Evolutionary conservation across 148 eudicot species (phyloP).

Genomic region (Arctostaphylos glauca): DNA sequence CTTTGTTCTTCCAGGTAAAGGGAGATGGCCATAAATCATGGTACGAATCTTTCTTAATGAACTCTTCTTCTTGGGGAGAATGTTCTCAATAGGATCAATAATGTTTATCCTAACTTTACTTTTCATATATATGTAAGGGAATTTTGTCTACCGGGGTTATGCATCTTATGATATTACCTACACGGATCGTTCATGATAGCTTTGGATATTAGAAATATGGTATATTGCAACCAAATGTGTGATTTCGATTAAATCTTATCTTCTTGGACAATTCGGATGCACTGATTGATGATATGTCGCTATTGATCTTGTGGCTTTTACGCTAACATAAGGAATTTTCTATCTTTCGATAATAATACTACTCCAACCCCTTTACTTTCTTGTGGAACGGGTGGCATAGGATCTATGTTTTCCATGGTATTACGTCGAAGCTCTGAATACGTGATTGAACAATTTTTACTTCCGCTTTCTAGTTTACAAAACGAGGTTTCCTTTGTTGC

Average conservation of each 20-base stretch:
- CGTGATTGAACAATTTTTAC: not conserved
- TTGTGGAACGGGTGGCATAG: too few species aligned
- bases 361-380: not conserved
- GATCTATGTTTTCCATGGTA: not conserved
- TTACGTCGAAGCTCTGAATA: not conserved
- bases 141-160: not conserved
- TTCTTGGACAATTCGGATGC: not conserved
- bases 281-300: not conserved
- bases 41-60: constrained; percentile 26
- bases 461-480: not conserved
- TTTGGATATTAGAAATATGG: not conserved
- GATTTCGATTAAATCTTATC: not conserved
- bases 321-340: not conserved
- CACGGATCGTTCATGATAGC: not conserved
- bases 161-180: not conserved
- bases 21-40: constrained; percentile 40
- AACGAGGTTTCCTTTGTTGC: not conserved
- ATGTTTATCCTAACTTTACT: not conserved
- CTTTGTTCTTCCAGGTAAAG: constrained; percentile 38
- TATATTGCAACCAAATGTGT: not conserved
- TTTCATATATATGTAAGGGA: not conserved
- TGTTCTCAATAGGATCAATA: not conserved
- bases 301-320: not conserved
- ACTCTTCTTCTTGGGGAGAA: not conserved
- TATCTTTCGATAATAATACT: not conserved